phyloP scores from a whole-genome alignment of 306 rosid species.

The Quercus robur region DNA sequence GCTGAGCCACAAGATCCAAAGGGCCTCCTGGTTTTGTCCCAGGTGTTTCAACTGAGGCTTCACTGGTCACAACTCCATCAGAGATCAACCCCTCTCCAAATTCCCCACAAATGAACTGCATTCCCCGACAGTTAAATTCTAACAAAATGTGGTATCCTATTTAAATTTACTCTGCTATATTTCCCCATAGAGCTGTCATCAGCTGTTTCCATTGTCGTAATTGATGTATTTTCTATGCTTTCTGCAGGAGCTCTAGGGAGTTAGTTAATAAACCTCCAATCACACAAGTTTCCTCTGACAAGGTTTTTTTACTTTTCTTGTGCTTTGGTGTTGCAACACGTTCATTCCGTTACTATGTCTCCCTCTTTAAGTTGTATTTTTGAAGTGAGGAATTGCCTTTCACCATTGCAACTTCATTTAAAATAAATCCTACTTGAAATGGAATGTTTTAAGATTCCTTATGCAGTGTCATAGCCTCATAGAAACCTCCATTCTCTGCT shows the following conservation, averaged over 20 bases:
- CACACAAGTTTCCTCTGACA: conserved; percentile 54
- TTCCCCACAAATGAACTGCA: conserved; percentile 18
- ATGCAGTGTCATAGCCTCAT: background rate
- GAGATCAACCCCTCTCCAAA: too few relatives aligned
- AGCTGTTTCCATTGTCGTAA: background rate
- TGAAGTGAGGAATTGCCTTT: background rate
- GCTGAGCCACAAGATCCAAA: conserved; percentile 64
- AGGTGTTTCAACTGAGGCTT: conserved; percentile 4
- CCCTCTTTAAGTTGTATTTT: background rate
- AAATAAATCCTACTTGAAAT: background rate
- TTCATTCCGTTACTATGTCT: background rate
- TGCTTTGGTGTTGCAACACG: background rate
- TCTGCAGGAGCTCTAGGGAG: conserved; percentile 35
- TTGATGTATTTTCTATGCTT: conserved; percentile 5
- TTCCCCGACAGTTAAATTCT: conserved; percentile 27
- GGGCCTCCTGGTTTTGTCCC: conserved; percentile 37
- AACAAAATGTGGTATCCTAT: conserved; percentile 31
- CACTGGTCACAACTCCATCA: background rate
- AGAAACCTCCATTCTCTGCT: background rate
- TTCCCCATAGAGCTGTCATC: background rate
- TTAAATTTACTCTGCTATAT: background rate
- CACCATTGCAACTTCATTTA: too few relatives aligned
- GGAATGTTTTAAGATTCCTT: background rate
- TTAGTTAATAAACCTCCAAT: conserved; percentile 29
- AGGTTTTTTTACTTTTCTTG: conserved; percentile 50